A percentile compares a stretch with the other conserved stretches of the same genome.
phyloP scores from a whole-genome alignment of 441 rosid species.

The Gossypium trilobum region DNA sequence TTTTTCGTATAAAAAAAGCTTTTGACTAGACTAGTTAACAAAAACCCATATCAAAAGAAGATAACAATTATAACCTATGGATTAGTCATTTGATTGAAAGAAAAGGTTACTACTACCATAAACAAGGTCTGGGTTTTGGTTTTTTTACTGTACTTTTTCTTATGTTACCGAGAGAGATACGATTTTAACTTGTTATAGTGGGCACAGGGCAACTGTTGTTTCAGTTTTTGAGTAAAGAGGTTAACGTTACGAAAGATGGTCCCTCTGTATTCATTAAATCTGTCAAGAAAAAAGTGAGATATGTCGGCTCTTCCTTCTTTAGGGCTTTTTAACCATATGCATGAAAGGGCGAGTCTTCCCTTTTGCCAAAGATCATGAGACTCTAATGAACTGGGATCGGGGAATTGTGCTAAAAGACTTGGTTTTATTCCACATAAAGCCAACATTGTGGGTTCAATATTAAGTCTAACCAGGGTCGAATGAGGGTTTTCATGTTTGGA shows the following conservation, averaged over 20 bases:
- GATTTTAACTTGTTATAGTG: conserved; percentile 19
- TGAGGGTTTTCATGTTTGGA: background rate
- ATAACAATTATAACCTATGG: conserved; percentile 20
- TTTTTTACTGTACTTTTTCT: background rate
- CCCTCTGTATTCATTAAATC: background rate
- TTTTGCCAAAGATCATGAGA: background rate
- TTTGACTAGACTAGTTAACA: conserved; percentile 33
- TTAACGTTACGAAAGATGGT: conserved; percentile 26
- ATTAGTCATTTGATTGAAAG: conserved; percentile 6
- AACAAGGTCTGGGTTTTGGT: no score
- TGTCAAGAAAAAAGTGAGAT: conserved; percentile 6
- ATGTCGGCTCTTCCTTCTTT: conserved; percentile 2
- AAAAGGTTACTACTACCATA: background rate
- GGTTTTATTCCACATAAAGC: background rate
- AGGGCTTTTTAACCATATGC: background rate
- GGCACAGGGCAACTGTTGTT: conserved; percentile 16
- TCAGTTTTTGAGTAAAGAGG: conserved; percentile 29
- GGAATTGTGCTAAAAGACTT: background rate
- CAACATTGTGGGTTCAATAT: background rate
- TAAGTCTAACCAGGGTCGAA: background rate
- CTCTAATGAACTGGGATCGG: background rate
- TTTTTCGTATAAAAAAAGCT: conserved; percentile 15
- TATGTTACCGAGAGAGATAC: conserved; percentile 7
- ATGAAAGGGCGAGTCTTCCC: conserved; percentile 7
- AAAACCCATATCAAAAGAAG: conserved; percentile 38